Base-by-base conservation (phyloP, 371 early-diverging fungal species). In the Saksenaea vasiformis region DNA sequence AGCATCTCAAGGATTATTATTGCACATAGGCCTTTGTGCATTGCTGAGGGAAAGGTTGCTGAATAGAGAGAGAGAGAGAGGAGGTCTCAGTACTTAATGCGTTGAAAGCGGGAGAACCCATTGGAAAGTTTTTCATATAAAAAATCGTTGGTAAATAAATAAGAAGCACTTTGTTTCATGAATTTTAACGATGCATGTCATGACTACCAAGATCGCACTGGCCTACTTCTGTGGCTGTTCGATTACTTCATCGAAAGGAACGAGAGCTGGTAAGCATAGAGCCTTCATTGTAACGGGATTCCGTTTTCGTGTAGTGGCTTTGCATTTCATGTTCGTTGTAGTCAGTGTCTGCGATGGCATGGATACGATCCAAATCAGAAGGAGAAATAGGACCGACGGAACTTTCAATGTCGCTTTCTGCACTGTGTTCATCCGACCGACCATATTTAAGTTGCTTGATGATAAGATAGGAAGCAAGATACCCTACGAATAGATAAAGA, bases 391-490 rank as follows among this genome's bases (percentile, higher is more conserved):
- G 39, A 39, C n/a, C 11, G n/a, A 11, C 11, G 3, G 39, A 39
- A n/a, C 39, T 39, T 11, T 69, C 73, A 5, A 61, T 38, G 11
- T 65, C 57, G 10, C 61, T 67, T 22, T 62, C 61, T 11, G 69
- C 65, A 9, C 66, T 60, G 15, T 64, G 22, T 11, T 28, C 26
- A 15, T 27, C 60, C 2, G 64, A 44, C 9, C 68, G 65, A 19
- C 73, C 71, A 44, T 66, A 63, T 24, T 67, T 65, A 5, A 81
- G 60, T 59, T 81, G 82, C 37, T 78, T 76, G 36, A 81, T 78
- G 56, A 81, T 77, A 41, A 81, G 67, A 64, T 77, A 81, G 19
- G 82, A 81, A 9, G 79, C 78, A 17, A 78, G 58, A 44, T 73
- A 77, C 82, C 82, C 82, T 81, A 56, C 34, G 10, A 34, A 47